Evolutionary conservation across 805 yeast genomes (phyloP).

Genomic region (Nakazawaea laoshanensis): DNA sequence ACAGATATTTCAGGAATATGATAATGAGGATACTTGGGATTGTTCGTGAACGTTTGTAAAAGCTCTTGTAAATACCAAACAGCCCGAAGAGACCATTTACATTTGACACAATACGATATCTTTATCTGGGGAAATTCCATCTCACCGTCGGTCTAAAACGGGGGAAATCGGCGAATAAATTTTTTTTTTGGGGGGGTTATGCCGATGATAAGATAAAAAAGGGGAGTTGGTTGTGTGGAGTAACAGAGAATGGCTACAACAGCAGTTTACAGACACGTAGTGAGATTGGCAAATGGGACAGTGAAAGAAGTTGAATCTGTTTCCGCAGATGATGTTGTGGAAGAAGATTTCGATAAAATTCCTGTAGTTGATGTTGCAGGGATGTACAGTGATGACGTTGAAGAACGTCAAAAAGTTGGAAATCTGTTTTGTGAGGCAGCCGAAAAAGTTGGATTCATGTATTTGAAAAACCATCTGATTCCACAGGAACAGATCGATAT

Average conservation of each 20-base stretch:
- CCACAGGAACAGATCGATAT: conserved; percentile 17
- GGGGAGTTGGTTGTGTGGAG: too few species aligned
- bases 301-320: conserved; percentile 9
- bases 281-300: conserved; percentile 6
- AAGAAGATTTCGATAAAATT: conserved; percentile 12
- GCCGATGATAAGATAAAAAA: too few species aligned
- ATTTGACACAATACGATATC: conserved; percentile 70
- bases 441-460: conserved; percentile 23
- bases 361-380: conserved; percentile 13
- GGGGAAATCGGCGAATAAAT: too few species aligned
- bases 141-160: too few species aligned
- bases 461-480: conserved; percentile 20
- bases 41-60: conserved; percentile 58
- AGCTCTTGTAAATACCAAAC: conserved; percentile 84
- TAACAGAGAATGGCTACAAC: conserved; percentile 3
- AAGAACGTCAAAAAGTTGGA: conserved; percentile 14
- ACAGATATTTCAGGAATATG: conserved; percentile 45
- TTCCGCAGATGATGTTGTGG: conserved; percentile 9
- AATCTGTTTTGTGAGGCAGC: conserved; percentile 14
- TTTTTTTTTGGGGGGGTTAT: too few species aligned
- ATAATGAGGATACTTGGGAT: conserved; percentile 25
- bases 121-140: conserved; percentile 9
- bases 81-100: conserved; percentile 86
- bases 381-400: conserved; percentile 11
- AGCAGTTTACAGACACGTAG: conserved; percentile 10